Percentiles rank a stretch among this genome's conserved stretches.
Conservation (phyloP, 2,329 filamentous ascomycete genomes). For the Fusarium neocosmosporiellum region DNA sequence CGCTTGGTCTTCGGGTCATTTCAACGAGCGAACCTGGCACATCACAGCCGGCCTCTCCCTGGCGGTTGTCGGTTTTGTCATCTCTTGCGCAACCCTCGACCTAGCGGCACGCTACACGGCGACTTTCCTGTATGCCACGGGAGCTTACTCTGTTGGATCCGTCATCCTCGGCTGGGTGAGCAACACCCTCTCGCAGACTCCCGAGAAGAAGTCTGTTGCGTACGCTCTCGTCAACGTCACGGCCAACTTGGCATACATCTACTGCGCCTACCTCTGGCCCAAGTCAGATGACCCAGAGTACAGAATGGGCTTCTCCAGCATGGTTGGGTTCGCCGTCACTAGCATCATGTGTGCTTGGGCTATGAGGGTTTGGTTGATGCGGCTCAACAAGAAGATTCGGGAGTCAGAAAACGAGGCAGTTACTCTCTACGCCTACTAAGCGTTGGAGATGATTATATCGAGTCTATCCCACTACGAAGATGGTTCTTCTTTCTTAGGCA, state of each 20-base stretch:
- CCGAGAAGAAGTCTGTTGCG: slow-evolving; percentile 55
- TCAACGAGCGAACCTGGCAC: slow-evolving; percentile 50
- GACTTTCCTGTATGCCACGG: slow-evolving; percentile 48
- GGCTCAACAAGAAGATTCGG: slow-evolving; percentile 25
- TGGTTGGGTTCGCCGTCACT: slow-evolving; percentile 17
- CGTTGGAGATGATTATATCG: not conserved
- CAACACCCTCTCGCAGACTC: slow-evolving; percentile 52
- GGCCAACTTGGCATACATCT: slow-evolving; percentile 14
- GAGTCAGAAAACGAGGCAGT: slow-evolving; percentile 15
- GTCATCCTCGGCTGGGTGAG: slow-evolving; percentile 55
- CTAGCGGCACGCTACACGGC: slow-evolving; percentile 40
- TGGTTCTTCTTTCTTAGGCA: too few relatives aligned
- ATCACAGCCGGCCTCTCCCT: slow-evolving; percentile 48
- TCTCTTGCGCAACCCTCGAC: slow-evolving; percentile 43
- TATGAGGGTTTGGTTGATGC: slow-evolving; percentile 34
- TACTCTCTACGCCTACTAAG: slow-evolving; percentile 20
- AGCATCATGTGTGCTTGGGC: slow-evolving; percentile 37
- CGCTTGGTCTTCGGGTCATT: slow-evolving; percentile 49
- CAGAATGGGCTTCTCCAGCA: slow-evolving; percentile 17
- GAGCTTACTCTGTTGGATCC: slow-evolving; percentile 51
- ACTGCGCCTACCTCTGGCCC: slow-evolving; percentile 16
- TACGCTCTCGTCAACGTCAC: slow-evolving; percentile 51
- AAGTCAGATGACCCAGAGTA: slow-evolving; percentile 9
- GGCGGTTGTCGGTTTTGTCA: slow-evolving; percentile 53
- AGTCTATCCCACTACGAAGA: too few relatives aligned